Conservation (phyloP, 116 monocot species). For the Iris pallida region DNA sequence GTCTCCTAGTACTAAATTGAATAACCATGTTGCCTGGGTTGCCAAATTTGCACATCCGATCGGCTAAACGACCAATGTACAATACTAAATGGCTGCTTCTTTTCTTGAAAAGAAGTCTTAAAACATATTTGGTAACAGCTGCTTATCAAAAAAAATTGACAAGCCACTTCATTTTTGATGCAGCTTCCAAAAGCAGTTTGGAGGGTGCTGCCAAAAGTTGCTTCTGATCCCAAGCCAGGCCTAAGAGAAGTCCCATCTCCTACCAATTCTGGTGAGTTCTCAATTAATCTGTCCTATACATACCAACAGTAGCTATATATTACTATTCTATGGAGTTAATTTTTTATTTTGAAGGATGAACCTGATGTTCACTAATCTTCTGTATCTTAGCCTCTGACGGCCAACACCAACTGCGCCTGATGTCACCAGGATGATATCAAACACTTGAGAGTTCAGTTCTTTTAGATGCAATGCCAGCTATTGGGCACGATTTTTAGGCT, state of each 20-base stretch:
- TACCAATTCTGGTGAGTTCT: too few species aligned
- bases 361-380: slow-evolving; percentile 85
- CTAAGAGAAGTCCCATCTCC: too few species aligned
- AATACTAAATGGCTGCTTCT: neutral
- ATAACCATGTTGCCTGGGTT: neutral
- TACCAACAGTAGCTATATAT: too few species aligned
- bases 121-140: too few species aligned
- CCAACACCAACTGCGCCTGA: slow-evolving; percentile 92
- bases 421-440: slow-evolving; percentile 85
- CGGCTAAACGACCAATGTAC: neutral
- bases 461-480: slow-evolving; percentile 63
- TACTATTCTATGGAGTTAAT: too few species aligned
- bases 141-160: neutral
- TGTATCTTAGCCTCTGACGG: slow-evolving; percentile 76
- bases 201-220: neutral
- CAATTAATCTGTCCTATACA: too few species aligned
- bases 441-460: slow-evolving; percentile 62
- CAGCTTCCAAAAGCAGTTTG: neutral
- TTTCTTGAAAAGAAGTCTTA: neutral
- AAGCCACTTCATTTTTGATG: neutral
- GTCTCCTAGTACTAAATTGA: neutral
- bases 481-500: slow-evolving; percentile 20
- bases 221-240: neutral
- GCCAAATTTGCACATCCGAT: too few species aligned
- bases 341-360: too few species aligned